These are phyloP conservation scores for Escovopsis weberi DNA, from an alignment of 2,329 filamentous ascomycete species.

Conservation along the genomic window DNA sequence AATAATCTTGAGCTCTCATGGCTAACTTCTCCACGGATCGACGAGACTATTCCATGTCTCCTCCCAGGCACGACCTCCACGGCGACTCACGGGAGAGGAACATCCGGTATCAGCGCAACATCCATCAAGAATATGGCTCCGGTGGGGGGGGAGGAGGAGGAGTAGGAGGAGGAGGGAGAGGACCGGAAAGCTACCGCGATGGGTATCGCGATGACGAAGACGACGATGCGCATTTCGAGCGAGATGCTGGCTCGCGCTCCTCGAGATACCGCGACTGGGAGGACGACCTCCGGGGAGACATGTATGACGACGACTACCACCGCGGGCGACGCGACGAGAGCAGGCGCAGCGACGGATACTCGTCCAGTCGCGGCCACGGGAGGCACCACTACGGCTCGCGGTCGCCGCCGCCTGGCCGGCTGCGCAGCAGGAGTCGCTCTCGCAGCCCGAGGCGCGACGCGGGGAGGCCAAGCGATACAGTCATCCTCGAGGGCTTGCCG, in stretches of 20 bases:
- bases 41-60: slow-evolving; percentile 30
- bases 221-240: slow-evolving; percentile 13
- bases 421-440: slow-evolving; percentile 19
- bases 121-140: slow-evolving; percentile 11
- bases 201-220: slow-evolving; percentile 16
- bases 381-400: slow-evolving; percentile 9
- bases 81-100: slow-evolving; percentile 19
- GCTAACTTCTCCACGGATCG: slow-evolving; percentile 32
- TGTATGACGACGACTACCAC: slow-evolving; percentile 24
- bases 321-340: slow-evolving; percentile 11
- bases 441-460: slow-evolving; percentile 22
- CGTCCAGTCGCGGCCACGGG: slow-evolving; percentile 9
- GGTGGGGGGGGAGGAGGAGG: too few species aligned
- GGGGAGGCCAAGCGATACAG: slow-evolving; percentile 31
- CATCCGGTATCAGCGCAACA: slow-evolving; percentile 12
- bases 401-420: slow-evolving; percentile 10
- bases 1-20: slow-evolving; percentile 19
- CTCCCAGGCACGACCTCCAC: slow-evolving; percentile 23
- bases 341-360: slow-evolving; percentile 8
- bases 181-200: background rate
- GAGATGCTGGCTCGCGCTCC: slow-evolving; percentile 11
- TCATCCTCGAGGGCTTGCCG: slow-evolving; percentile 41
- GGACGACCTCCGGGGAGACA: slow-evolving; percentile 21
- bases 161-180: too few species aligned
- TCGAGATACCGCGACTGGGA: slow-evolving; percentile 14